Evolutionary conservation across 2,329 filamentous ascomycete species (phyloP).

Genomic region (Monilinia laxa): DNA sequence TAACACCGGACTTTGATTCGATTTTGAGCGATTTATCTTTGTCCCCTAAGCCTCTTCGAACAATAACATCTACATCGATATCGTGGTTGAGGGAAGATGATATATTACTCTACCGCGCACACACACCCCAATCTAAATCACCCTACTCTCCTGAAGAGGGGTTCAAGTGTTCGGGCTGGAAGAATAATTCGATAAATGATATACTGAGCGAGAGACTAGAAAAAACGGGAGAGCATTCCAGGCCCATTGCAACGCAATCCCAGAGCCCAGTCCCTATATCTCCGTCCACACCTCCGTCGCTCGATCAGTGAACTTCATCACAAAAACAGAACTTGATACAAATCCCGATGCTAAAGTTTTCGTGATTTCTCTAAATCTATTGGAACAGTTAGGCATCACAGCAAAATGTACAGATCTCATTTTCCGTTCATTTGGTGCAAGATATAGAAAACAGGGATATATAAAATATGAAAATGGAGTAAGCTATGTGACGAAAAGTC

Average conservation of each 20-base stretch:
- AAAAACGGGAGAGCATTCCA: background rate
- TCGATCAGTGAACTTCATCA: background rate
- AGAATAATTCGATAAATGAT: background rate
- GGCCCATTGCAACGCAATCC: background rate
- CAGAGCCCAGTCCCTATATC: background rate
- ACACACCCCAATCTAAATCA: background rate
- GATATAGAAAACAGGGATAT: background rate
- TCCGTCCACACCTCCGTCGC: background rate
- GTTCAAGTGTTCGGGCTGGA: background rate
- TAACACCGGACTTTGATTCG: background rate
- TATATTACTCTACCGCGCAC: background rate
- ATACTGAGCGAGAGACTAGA: background rate
- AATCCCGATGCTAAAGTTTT: background rate
- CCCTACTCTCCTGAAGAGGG: background rate
- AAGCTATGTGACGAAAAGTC: constrained; percentile 4
- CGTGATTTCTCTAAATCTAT: background rate
- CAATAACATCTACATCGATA: background rate
- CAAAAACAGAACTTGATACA: fast-evolving
- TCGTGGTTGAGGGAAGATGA: background rate
- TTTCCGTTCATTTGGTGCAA: too few relatives aligned
- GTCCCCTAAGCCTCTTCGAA: background rate
- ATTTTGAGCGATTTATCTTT: background rate
- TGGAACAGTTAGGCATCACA: background rate
- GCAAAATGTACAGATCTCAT: background rate
- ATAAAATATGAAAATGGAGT: background rate